Conservation (phyloP, 2,329 filamentous ascomycete genomes). For the Calonectria pteridis region DNA sequence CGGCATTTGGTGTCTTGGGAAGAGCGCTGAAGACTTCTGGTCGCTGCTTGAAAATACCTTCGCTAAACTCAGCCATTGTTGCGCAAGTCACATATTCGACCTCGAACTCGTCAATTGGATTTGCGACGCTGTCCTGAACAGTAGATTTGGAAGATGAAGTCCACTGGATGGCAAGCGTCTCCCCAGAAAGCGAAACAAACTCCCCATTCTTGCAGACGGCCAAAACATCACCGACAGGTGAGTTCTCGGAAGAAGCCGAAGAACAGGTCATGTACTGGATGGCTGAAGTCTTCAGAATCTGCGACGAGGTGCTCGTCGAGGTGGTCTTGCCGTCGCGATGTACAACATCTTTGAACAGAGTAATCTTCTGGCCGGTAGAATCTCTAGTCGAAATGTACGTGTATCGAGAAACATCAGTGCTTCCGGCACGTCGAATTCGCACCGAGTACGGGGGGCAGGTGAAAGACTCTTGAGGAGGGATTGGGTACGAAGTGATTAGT, state of each 20-base stretch:
- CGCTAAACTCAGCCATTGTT: conserved; percentile 61
- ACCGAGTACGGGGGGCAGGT: conserved; percentile 72
- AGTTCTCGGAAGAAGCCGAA: conserved; percentile 43
- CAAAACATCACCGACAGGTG: conserved; percentile 58
- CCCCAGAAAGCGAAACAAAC: conserved; percentile 70
- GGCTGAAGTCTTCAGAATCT: conserved; percentile 55
- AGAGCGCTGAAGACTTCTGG: conserved; percentile 66
- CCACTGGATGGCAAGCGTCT: conserved; percentile 55
- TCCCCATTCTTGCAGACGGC: conserved; percentile 72
- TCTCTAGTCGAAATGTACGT: conserved; percentile 71
- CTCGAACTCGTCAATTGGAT: conserved; percentile 52
- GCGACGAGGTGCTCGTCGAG: conserved; percentile 60
- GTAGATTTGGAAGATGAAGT: conserved; percentile 49
- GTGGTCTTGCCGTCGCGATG: conserved; percentile 64
- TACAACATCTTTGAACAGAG: conserved; percentile 70
- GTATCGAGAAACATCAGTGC: conserved; percentile 65
- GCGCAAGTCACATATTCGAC: conserved; percentile 65
- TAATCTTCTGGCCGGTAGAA: conserved; percentile 62
- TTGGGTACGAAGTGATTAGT: conserved; percentile 75
- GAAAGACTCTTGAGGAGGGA: conserved; percentile 74
- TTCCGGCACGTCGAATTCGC: conserved; percentile 62
- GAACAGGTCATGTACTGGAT: conserved; percentile 52
- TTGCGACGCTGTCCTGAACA: conserved; percentile 51
- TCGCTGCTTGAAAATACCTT: conserved; percentile 68
- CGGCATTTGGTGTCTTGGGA: conserved; percentile 59